Percentiles rank a stretch among this genome's conserved stretches.
phyloP scores from a whole-genome alignment of 768 basidiomycete species.

The Trametes cinnabarina region DNA sequence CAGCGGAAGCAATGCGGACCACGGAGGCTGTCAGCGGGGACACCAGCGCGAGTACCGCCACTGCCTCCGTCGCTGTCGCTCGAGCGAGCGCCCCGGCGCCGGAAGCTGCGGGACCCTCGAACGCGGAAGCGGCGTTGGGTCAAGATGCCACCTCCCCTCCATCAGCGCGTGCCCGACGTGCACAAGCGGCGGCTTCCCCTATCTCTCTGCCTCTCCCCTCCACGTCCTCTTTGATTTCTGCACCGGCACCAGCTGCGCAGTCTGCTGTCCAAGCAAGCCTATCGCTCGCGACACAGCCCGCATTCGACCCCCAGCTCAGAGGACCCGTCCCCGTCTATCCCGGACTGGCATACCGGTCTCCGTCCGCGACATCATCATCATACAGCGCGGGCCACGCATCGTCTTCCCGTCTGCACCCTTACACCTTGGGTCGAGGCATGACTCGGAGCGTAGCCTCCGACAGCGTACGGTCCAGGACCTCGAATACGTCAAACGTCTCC shows the following conservation, averaged over 20 bases:
- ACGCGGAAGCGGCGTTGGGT: constrained; percentile 2
- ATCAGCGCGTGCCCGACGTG: background rate
- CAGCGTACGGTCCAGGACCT: constrained; percentile 12
- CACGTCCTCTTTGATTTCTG: background rate
- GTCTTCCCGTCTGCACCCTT: background rate
- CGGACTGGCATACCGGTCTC: constrained; percentile 14
- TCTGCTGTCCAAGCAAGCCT: background rate
- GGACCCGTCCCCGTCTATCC: constrained; percentile 18
- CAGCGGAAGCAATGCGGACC: constrained; percentile 4
- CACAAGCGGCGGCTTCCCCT: background rate
- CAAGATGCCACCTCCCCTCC: background rate
- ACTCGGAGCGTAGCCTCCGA: constrained; percentile 13
- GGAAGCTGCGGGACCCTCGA: constrained; percentile 10
- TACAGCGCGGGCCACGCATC: background rate
- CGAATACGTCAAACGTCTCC: constrained; percentile 13
- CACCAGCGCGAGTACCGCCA: background rate
- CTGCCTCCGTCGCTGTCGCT: background rate
- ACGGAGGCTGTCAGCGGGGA: background rate
- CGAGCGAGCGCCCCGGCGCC: constrained; percentile 9
- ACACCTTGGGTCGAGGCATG: background rate
- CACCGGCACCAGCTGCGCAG: background rate
- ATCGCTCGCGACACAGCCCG: background rate
- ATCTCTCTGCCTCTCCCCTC: background rate
- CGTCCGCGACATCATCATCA: constrained; percentile 12
- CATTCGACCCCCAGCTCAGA: constrained; percentile 16